Conservation (phyloP, 2,329 filamentous ascomycete genomes). For the Fusarium haematococcum region DNA sequence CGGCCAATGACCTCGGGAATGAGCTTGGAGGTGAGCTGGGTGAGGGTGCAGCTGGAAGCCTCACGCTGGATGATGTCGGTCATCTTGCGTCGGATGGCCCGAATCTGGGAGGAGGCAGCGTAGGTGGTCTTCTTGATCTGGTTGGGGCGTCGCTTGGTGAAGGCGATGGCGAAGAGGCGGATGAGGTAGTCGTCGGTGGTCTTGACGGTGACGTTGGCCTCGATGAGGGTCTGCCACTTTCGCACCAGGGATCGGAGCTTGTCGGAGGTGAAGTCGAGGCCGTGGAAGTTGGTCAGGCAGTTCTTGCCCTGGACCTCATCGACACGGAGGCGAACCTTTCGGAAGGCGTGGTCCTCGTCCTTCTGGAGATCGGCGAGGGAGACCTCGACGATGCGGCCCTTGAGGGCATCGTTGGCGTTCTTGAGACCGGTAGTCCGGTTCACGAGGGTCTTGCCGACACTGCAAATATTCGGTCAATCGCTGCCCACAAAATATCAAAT, state of each 20-base stretch:
- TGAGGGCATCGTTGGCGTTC: conserved; percentile 99
- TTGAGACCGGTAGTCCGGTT: conserved; percentile 99
- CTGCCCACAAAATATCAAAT: conserved; percentile 24
- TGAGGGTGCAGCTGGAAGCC: conserved; percentile 92
- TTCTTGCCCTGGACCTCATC: conserved; percentile 99
- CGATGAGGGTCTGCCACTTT: conserved; percentile 99
- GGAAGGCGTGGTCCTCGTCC: conserved; percentile 99
- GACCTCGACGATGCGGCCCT: conserved; percentile 98
- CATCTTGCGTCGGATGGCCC: conserved; percentile 99
- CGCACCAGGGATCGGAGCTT: conserved; percentile 99
- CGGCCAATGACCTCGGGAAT: conserved; percentile 99
- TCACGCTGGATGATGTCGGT: conserved; percentile 98
- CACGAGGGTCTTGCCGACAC: conserved; percentile 99
- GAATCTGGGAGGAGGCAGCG: conserved; percentile 95
- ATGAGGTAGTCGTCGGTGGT: conserved; percentile 99
- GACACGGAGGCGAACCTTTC: conserved; percentile 98
- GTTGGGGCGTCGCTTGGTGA: conserved; percentile 99
- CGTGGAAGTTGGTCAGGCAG: conserved; percentile 99
- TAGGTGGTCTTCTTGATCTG: conserved; percentile 99
- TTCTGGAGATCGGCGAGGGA: conserved; percentile 99
- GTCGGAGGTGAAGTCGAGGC: conserved; percentile 99
- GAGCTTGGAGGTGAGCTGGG: conserved; percentile 97
- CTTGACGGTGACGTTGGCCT: conserved; percentile 99
- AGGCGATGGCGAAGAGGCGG: conserved; percentile 98
- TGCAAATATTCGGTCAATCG: conserved; percentile 56